Percentiles rank a stretch among this genome's conserved stretches.
Evolutionary conservation across 192 early-diverging fungal species (phyloP).

Genomic region (Coemansia sp.): DNA sequence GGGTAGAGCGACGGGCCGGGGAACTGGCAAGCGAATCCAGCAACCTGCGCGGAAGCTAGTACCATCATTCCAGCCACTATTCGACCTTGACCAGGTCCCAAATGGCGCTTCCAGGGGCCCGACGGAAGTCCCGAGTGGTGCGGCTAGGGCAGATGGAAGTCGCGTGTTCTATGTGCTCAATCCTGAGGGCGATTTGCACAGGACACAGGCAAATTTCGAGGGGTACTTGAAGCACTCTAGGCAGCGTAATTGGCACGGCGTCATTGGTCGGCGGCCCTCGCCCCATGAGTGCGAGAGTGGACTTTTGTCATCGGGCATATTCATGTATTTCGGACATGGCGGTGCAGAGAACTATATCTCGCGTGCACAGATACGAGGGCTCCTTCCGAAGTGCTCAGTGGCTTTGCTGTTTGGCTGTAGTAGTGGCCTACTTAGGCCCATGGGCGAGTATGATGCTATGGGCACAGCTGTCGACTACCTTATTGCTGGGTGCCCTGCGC

Average conservation of each 20-base stretch:
- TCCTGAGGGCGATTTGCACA: conserved; percentile 79
- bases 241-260: conserved; percentile 65
- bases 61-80: background rate
- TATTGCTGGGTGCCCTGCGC: conserved; percentile 75
- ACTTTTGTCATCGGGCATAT: conserved; percentile 59
- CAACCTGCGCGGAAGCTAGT: background rate
- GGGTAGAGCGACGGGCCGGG: background rate
- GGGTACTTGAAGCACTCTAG: conserved; percentile 8
- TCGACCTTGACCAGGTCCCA: background rate
- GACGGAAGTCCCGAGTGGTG: background rate
- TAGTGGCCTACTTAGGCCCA: conserved; percentile 70
- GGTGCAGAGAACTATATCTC: conserved; percentile 82
- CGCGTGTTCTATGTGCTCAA: conserved; percentile 85
- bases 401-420: conserved; percentile 92
- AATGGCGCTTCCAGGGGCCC: too few species aligned
- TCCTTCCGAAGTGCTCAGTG: conserved; percentile 65
- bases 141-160: conserved; percentile 42
- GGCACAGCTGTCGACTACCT: conserved; percentile 85
- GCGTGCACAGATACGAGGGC: conserved; percentile 61
- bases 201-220: conserved; percentile 80
- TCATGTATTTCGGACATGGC: conserved; percentile 94
- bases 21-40: background rate
- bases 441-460: conserved; percentile 86
- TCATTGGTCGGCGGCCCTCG: conserved; percentile 65
- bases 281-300: conserved; percentile 62